Evolutionary conservation across 2,329 filamentous ascomycete genomes (phyloP).

Genomic region (Xylaria sp.): DNA sequence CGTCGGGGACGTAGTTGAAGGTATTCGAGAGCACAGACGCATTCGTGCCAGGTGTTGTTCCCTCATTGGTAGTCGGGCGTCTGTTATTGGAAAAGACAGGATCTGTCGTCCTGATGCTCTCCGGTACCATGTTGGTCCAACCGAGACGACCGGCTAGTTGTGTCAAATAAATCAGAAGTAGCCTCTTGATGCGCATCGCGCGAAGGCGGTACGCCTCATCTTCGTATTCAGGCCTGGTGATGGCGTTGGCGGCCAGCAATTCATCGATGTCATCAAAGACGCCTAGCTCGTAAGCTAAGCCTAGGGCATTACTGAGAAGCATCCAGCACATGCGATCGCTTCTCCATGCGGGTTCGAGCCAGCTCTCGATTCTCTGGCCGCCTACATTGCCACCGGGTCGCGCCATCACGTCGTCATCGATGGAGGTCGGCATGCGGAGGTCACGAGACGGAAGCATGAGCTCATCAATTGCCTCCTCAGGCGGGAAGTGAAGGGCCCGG

Average conservation of each 20-base stretch:
- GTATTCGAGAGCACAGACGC: slow-evolving; percentile 65
- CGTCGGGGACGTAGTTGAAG: slow-evolving; percentile 74
- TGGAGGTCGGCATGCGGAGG: slow-evolving; percentile 55
- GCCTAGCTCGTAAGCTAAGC: slow-evolving; percentile 90
- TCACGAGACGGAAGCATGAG: slow-evolving; percentile 72
- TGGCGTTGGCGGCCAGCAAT: slow-evolving; percentile 67
- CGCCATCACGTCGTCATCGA: slow-evolving; percentile 57
- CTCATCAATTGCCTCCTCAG: slow-evolving; percentile 78
- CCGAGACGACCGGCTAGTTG: slow-evolving; percentile 93
- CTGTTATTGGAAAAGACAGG: slow-evolving; percentile 64
- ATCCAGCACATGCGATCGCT: slow-evolving; percentile 98
- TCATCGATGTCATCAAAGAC: slow-evolving; percentile 93
- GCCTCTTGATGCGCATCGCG: slow-evolving; percentile 82
- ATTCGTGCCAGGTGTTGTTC: slow-evolving; percentile 70
- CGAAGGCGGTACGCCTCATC: slow-evolving; percentile 82
- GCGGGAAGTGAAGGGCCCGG: slow-evolving; percentile 91
- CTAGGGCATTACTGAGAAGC: slow-evolving; percentile 90
- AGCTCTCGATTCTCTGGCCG: slow-evolving; percentile 88
- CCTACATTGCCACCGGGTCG: slow-evolving; percentile 71
- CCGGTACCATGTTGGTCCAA: slow-evolving; percentile 92
- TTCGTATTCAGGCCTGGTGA: slow-evolving; percentile 73
- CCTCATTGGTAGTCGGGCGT: slow-evolving; percentile 63
- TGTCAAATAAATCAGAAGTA: slow-evolving; percentile 90
- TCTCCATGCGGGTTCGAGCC: slow-evolving; percentile 95
- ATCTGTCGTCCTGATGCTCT: slow-evolving; percentile 68